These are phyloP conservation scores for Penicillium sp. DNA, from an alignment of 2,329 filamentous ascomycete species.

Conservation along the genomic window DNA sequence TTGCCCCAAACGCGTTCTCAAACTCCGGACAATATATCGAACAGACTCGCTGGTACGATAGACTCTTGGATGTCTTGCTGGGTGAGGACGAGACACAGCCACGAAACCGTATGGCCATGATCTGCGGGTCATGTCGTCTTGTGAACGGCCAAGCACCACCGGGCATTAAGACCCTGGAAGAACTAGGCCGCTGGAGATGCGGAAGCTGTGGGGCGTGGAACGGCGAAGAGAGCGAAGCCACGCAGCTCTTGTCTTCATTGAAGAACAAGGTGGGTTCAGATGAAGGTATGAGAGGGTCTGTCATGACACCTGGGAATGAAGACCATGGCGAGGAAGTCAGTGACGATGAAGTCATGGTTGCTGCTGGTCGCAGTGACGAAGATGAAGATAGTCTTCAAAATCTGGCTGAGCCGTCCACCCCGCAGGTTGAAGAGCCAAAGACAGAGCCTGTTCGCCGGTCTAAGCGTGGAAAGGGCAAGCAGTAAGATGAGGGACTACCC, in stretches of 20 bases:
- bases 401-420: constrained; percentile 9
- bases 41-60: constrained; percentile 79
- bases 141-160: constrained; percentile 96
- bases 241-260: constrained; percentile 65
- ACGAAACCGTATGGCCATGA: constrained; percentile 82
- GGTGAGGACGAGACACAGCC: constrained; percentile 91
- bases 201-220: constrained; percentile 77
- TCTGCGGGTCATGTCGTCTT: constrained; percentile 74
- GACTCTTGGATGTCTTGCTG: constrained; percentile 82
- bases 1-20: constrained; percentile 45
- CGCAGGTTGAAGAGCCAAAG: constrained; percentile 9
- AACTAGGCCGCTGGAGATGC: constrained; percentile 83
- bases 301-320: constrained; percentile 17
- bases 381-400: constrained; percentile 23
- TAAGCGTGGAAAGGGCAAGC: constrained; percentile 24
- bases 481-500: constrained; percentile 7
- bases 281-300: constrained; percentile 20
- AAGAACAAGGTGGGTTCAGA: constrained; percentile 21
- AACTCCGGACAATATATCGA: constrained; percentile 31
- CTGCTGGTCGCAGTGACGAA: constrained; percentile 18
- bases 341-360: constrained; percentile 25
- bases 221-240: constrained; percentile 70
- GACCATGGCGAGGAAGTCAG: constrained; percentile 14
- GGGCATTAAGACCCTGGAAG: constrained; percentile 67
- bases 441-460: constrained; percentile 17